Percentiles rank a stretch among this genome's conserved stretches.
Evolutionary conservation across 2,329 filamentous ascomycete genomes (phyloP).

Genomic region (Colletotrichum trifolii): DNA sequence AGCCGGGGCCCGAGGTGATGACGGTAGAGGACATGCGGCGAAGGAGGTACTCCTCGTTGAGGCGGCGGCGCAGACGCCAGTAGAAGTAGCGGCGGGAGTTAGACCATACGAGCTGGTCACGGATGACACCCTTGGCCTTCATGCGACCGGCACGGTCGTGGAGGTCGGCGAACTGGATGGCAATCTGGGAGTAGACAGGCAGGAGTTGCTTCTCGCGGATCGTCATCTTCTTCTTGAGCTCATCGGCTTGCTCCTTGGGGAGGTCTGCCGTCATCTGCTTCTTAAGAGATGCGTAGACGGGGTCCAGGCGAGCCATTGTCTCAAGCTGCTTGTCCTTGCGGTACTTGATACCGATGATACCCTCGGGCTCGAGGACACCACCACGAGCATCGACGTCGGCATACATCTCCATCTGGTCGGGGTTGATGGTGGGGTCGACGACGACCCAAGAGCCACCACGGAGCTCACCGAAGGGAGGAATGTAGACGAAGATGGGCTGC

Average conservation of each 20-base stretch:
- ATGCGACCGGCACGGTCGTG: slow-evolving; percentile 98
- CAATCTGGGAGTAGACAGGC: slow-evolving; percentile 94
- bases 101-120: slow-evolving; percentile 84
- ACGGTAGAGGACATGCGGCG: slow-evolving; percentile 77
- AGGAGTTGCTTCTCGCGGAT: slow-evolving; percentile 88
- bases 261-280: slow-evolving; percentile 78
- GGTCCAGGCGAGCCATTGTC: slow-evolving; percentile 95
- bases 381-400: slow-evolving; percentile 94
- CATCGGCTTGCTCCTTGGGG: slow-evolving; percentile 77
- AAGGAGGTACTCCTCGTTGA: slow-evolving; percentile 97
- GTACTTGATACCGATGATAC: slow-evolving; percentile 99
- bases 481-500: slow-evolving; percentile 99
- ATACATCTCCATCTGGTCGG: slow-evolving; percentile 98
- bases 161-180: slow-evolving; percentile 95
- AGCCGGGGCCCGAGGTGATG: slow-evolving; percentile 48
- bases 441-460: slow-evolving; percentile 99
- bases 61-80: slow-evolving; percentile 96
- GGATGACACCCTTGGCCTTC: slow-evolving; percentile 96
- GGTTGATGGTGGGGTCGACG: slow-evolving; percentile 98
- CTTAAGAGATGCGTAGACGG: slow-evolving; percentile 84
- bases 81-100: slow-evolving; percentile 98
- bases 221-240: slow-evolving; percentile 86
- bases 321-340: slow-evolving; percentile 96
- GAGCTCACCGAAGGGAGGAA: slow-evolving; percentile 94
- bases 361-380: slow-evolving; percentile 97